These are phyloP conservation scores for Cercophora scortea DNA, from an alignment of 495 filamentous ascomycete genomes.

Conservation along the genomic window DNA sequence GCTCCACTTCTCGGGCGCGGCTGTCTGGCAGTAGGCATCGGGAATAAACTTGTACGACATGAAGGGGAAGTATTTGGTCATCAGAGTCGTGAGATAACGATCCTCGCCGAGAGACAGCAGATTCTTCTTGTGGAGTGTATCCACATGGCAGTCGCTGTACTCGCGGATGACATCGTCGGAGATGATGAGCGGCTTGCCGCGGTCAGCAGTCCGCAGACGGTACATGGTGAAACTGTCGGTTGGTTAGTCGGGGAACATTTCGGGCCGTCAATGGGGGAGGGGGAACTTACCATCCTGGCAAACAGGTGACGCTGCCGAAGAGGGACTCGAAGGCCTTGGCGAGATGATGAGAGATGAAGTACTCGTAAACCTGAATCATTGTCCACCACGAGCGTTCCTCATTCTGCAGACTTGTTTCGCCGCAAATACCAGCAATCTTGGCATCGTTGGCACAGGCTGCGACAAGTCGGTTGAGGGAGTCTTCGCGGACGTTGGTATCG, in stretches of 20 bases:
- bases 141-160: slow-evolving; percentile 79
- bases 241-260: background rate
- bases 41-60: slow-evolving; percentile 97
- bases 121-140: slow-evolving; percentile 99
- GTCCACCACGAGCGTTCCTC: slow-evolving; percentile 95
- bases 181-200: slow-evolving; percentile 86
- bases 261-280: background rate
- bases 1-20: slow-evolving; percentile 87
- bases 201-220: slow-evolving; percentile 84
- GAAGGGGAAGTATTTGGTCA: slow-evolving; percentile 92
- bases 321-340: slow-evolving; percentile 92
- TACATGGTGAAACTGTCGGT: slow-evolving; percentile 91
- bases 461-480: slow-evolving; percentile 86
- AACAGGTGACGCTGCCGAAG: slow-evolving; percentile 92
- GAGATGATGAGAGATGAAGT: slow-evolving; percentile 93
- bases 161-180: slow-evolving; percentile 78
- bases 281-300: slow-evolving; percentile 86
- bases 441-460: slow-evolving; percentile 89
- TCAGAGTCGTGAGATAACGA: slow-evolving; percentile 92
- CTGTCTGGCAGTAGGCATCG: slow-evolving; percentile 85
- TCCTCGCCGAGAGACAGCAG: slow-evolving; percentile 91
- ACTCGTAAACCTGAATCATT: slow-evolving; percentile 99
- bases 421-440: slow-evolving; percentile 95
- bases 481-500: slow-evolving; percentile 89
- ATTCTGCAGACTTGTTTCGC: slow-evolving; percentile 93